Evolutionary conservation across 1,284 basidiomycete species (phyloP), one percentile per base, ranked within the genome.

Genomic region (Chalciporus sp.): DNA sequence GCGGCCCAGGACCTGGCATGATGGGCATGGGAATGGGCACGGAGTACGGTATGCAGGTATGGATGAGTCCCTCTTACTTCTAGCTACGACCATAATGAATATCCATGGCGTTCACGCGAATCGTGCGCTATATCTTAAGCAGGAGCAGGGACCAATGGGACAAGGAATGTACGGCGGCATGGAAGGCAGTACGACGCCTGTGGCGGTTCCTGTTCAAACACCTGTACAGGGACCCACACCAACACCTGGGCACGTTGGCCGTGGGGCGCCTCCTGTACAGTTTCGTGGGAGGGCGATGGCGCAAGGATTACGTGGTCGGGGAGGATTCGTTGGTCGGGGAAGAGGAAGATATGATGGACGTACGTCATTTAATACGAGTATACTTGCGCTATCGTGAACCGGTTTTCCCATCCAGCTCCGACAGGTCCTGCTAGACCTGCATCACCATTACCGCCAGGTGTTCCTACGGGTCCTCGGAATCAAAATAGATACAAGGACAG

Each of bases 401-500:
- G 3, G 49, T 29, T 42, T 58, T 33, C 49, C 49, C 49, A 56
- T 70, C 62, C 60, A 68, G 76, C 73, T 39, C 76, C 79, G 12
- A 70, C 73, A 56, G 76, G 73, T n/a, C 85, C 87, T 45, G 82
- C 82, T 35, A 80, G 90, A 48, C 85, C 90, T 16, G 85, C 88
- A 4, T 91, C 90, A 0, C 90, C 89, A 26, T 77, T 92, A 1
- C 90, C 90, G 4, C 88, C 90, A 16, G 85, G 85, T 58, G 90
- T 93, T 20, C 90, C 90, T 0, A 93, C 90, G 0, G 91, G 91
- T 2, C 90, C 90, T 10, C 79, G 90, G 42, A 92, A 91, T 68
- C 86, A 89, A 67, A 91, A 90, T 68, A 90, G 90, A 67, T 92
- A 93, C 74, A 92, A 92, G 72, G 90, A 93, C 68, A 81, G 90